Percentiles rank a stretch among this genome's conserved stretches.
These are phyloP conservation scores for Austroboletus eburneus DNA, from an alignment of 768 basidiomycete genomes.

Conservation along the genomic window DNA sequence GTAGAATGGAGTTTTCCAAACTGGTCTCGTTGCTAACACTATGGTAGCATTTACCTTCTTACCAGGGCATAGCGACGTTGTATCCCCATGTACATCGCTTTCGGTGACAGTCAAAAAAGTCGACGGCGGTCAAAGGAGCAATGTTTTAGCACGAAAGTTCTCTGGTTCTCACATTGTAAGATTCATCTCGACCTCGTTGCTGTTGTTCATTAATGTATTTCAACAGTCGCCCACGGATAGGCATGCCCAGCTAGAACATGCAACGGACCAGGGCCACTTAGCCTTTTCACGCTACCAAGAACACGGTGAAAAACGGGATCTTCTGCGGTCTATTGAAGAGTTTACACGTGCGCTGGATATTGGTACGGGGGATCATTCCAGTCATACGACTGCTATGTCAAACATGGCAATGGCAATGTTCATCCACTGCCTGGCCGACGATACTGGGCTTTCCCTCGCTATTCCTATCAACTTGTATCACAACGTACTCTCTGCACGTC, in stretches of 20 bases:
- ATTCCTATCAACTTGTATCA: background rate
- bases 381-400: background rate
- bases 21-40: background rate
- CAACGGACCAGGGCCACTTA: background rate
- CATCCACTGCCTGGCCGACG: background rate
- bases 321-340: background rate
- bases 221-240: background rate
- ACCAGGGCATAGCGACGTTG: background rate
- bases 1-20: background rate
- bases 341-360: background rate
- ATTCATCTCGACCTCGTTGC: no score
- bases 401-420: background rate
- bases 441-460: background rate
- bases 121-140: no score
- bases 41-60: background rate
- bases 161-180: no score
- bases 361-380: background rate
- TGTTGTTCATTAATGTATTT: background rate
- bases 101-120: background rate
- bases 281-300: background rate
- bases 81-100: background rate
- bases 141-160: no score
- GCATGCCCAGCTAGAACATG: background rate
- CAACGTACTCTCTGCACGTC: background rate
- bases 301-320: background rate